These are phyloP conservation scores for Platanus orientalis DNA, from an alignment of 164 flowering plant species.

Conservation along the genomic window DNA sequence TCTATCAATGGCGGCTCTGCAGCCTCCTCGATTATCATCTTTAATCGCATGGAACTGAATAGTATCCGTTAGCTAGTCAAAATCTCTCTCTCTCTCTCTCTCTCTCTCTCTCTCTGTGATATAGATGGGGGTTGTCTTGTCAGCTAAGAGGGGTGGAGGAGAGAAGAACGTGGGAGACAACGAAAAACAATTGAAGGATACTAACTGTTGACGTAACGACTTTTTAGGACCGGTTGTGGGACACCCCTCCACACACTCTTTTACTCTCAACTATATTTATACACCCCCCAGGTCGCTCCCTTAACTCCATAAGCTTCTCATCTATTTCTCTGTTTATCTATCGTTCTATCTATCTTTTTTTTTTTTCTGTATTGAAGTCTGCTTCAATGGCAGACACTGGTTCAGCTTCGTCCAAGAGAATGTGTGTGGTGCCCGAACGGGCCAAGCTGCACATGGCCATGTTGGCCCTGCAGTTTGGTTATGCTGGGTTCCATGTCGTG, in stretches of 20 bases:
- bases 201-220: slow-evolving; percentile 40
- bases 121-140: slow-evolving; percentile 30
- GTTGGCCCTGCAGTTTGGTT: slow-evolving; percentile 99
- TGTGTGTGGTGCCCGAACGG: slow-evolving; percentile 65
- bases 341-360: background rate
- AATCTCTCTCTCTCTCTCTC: no score
- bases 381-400: slow-evolving; percentile 59
- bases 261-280: slow-evolving; percentile 26
- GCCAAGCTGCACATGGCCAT: slow-evolving; percentile 90
- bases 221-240: slow-evolving; percentile 32
- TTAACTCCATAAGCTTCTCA: background rate
- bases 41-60: no score
- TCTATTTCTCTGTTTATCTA: background rate
- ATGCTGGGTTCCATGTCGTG: slow-evolving; percentile 97
- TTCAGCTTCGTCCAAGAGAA: slow-evolving; percentile 30
- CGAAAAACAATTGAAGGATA: slow-evolving; percentile 34
- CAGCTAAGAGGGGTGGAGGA: slow-evolving; percentile 19
- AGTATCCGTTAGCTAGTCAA: no score
- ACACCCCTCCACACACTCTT: slow-evolving; percentile 6
- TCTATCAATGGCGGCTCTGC: no score
- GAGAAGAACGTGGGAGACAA: slow-evolving; percentile 56
- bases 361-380: background rate
- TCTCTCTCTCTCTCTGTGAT: no score
- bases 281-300: slow-evolving; percentile 15
- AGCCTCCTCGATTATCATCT: no score